Percentiles rank a stretch among this genome's conserved stretches.
Evolutionary conservation across 164 flowering plant genomes (phyloP).

Genomic region (Akebia trifoliata): DNA sequence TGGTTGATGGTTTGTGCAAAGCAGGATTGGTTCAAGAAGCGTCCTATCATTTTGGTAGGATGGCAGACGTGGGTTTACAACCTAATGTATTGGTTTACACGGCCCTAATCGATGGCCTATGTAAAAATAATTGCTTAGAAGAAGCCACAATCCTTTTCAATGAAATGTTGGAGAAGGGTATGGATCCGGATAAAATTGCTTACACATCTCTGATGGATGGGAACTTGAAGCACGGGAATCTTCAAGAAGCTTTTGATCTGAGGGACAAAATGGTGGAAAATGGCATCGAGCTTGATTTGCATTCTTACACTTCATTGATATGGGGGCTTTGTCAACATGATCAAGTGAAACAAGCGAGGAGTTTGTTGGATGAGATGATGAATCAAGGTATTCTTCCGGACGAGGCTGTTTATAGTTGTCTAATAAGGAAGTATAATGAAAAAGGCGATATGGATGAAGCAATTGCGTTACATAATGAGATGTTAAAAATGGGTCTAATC

Average conservation of each 20-base stretch:
- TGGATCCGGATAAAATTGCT: slow-evolving; percentile 54
- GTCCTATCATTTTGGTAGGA: slow-evolving; percentile 37
- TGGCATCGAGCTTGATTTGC: slow-evolving; percentile 63
- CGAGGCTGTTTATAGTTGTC: slow-evolving; percentile 48
- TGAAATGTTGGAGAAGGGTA: slow-evolving; percentile 51
- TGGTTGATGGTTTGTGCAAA: slow-evolving; percentile 81
- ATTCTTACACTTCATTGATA: slow-evolving; percentile 63
- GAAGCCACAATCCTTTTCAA: slow-evolving; percentile 51
- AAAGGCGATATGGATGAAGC: slow-evolving; percentile 54
- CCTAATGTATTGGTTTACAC: slow-evolving; percentile 70
- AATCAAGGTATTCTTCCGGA: slow-evolving; percentile 61
- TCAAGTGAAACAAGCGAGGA: slow-evolving; percentile 49
- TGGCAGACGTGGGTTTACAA: slow-evolving; percentile 37
- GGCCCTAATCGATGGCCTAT: slow-evolving; percentile 68
- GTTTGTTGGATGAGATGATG: slow-evolving; percentile 62
- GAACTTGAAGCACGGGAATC: slow-evolving; percentile 58
- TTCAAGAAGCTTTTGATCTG: slow-evolving; percentile 54
- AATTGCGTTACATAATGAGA: slow-evolving; percentile 42
- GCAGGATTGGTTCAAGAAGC: slow-evolving; percentile 57
- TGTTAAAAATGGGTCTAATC: slow-evolving; percentile 38
- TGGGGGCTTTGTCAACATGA: slow-evolving; percentile 53
- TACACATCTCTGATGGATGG: slow-evolving; percentile 73
- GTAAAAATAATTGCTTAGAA: slow-evolving; percentile 47
- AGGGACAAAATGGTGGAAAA: slow-evolving; percentile 44
- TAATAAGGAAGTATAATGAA: slow-evolving; percentile 51